Base-by-base conservation (phyloP, 2,329 filamentous ascomycete genomes). In the Pestalotiopsis sp. region DNA sequence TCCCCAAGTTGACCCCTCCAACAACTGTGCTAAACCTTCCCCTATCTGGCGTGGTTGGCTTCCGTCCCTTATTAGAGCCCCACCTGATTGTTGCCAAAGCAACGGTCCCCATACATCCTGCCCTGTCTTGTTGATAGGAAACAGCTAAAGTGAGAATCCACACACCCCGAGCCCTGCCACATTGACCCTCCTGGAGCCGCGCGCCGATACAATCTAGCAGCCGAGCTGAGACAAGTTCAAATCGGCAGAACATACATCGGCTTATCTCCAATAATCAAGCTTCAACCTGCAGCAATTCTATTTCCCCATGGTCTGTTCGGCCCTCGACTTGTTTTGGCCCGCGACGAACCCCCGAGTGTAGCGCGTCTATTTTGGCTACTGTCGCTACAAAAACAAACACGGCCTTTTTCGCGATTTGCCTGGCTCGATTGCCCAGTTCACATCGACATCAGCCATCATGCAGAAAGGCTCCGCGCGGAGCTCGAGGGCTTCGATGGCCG, bases 381-480 rank as follows among this genome's bases (percentile, higher is more conserved):
- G 20, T 64, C 39, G 20, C 38, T 31, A 36, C 17, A 52, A 9
- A 45, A 36, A 11, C 39, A n/a, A 27, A 23, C 14, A 66, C 17
- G 52, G n/a, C 27, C 14, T 6, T 17, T 23, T 64, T 64, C 20
- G 13, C 52, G 13, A 23, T 49, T 63, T 52, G 12, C 38, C 23
- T 52, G 14, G n/a, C 62, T 45, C 20, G 14, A 25, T 64, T 58
- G 14, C 7, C 17, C 41, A 41, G 4, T 3, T 56, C 20, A 20
- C 17, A 4, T 9, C 45, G 38, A 45, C 39, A 27, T 20, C 23
- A 52, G 27, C 31, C 62, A 69, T 66, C 62, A 79, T 79, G 77
- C 74, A 77, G 65, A 71, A 75, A 70, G 77, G 77, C 74, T 75
- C 76, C 72, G 66, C 71, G 66, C 74, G 74, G 74, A 72, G 74